A percentile compares a stretch with the other conserved stretches of the same genome.
These are phyloP conservation scores for Triticum timopheevii DNA, from an alignment of 176 grass and related monocot species.

Conservation along the genomic window DNA sequence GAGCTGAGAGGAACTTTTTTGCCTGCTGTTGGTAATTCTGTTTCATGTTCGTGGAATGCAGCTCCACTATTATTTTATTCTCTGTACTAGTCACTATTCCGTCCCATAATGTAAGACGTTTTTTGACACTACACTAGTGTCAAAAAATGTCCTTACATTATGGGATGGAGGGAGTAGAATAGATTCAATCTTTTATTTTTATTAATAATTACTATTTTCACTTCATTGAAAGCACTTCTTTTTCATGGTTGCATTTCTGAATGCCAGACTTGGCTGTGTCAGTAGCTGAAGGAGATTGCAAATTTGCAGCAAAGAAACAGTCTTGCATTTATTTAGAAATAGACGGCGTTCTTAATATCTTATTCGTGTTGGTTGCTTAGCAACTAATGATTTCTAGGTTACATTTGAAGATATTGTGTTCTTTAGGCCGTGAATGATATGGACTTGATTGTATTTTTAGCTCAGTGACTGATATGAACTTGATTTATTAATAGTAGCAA, in stretches of 20 bases:
- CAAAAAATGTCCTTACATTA: too few species aligned
- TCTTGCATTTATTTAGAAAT: slow-evolving; percentile 1
- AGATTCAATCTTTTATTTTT: background rate
- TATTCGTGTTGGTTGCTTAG: background rate
- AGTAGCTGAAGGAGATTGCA: background rate
- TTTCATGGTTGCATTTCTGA: slow-evolving; percentile 7
- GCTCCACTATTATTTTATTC: background rate
- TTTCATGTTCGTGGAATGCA: slow-evolving; percentile 16
- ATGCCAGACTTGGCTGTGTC: background rate
- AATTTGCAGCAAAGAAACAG: slow-evolving; percentile 6
- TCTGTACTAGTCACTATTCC: background rate
- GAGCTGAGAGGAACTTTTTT: background rate
- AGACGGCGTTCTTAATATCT: background rate
- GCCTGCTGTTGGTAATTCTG: slow-evolving; percentile 13
- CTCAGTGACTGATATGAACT: background rate
- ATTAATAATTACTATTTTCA: background rate
- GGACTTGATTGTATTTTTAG: background rate
- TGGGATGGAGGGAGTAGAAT: background rate
- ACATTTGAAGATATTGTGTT: background rate
- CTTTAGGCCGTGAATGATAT: background rate
- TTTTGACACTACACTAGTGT: too few species aligned
- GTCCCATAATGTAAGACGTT: too few species aligned
- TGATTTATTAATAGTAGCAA: slow-evolving; percentile 19
- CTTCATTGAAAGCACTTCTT: background rate
- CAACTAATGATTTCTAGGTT: background rate